A percentile compares a stretch with the other conserved stretches of the same genome.
Evolutionary conservation across 2,329 filamentous ascomycete genomes (phyloP).

Genomic region (Ploettnerulaceae sp.): DNA sequence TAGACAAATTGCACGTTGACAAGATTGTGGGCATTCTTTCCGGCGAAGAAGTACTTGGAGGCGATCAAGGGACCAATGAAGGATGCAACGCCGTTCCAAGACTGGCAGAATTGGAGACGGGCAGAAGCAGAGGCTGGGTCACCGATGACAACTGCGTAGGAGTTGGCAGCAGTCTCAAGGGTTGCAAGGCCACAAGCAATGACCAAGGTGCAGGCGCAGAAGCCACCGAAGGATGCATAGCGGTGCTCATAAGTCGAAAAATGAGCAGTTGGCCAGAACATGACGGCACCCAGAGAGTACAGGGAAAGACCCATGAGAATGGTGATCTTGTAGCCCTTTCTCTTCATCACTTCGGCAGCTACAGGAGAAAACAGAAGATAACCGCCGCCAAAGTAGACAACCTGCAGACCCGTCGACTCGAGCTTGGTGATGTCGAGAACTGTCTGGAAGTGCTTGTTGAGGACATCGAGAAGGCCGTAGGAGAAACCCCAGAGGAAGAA

Average conservation of each 20-base stretch:
- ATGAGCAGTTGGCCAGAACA: constrained; percentile 79
- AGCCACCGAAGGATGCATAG: constrained; percentile 69
- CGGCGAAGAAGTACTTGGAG: constrained; percentile 65
- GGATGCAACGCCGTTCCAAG: constrained; percentile 67
- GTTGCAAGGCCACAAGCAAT: constrained; percentile 73
- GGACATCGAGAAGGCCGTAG: constrained; percentile 77
- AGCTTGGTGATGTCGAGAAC: constrained; percentile 52
- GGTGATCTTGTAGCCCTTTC: constrained; percentile 70
- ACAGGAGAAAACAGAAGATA: constrained; percentile 66
- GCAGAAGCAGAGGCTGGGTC: constrained; percentile 68
- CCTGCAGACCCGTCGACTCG: constrained; percentile 63
- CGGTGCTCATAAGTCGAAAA: constrained; percentile 52
- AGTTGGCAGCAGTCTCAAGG: constrained; percentile 76
- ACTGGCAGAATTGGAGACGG: constrained; percentile 70
- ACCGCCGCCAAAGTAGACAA: constrained; percentile 64
- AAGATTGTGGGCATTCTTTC: constrained; percentile 57
- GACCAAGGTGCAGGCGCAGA: constrained; percentile 68
- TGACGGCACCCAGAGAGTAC: constrained; percentile 72
- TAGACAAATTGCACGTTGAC: constrained; percentile 80
- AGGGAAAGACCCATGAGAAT: constrained; percentile 74
- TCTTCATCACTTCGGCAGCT: constrained; percentile 65
- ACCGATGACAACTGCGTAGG: constrained; percentile 66
- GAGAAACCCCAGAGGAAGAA: constrained; percentile 91
- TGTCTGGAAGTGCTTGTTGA: constrained; percentile 65
- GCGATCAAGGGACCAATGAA: constrained; percentile 71